phyloP scores from a whole-genome alignment of 2,329 filamentous ascomycete genomes.

The Cercospora janseana region DNA sequence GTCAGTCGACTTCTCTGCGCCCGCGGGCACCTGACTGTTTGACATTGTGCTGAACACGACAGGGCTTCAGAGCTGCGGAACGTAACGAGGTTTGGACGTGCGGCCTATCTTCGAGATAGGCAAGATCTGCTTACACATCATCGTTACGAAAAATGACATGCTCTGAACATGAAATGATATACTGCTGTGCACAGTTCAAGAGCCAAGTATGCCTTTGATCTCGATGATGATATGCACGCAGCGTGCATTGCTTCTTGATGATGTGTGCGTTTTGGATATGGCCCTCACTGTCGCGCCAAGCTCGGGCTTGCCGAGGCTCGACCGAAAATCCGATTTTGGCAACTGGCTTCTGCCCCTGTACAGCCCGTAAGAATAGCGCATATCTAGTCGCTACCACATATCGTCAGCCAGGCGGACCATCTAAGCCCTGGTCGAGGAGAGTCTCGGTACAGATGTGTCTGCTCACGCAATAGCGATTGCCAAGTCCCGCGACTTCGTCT shows the following conservation, averaged over 20 bases:
- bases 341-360: conserved; percentile 7
- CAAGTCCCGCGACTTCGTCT: too few species aligned
- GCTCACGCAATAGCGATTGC: too few species aligned
- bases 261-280: too few species aligned
- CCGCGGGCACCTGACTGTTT: too few species aligned
- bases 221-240: not conserved
- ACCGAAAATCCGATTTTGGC: conserved; percentile 2
- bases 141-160: not conserved
- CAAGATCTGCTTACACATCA: not conserved
- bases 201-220: not conserved
- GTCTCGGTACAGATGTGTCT: too few species aligned
- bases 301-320: not conserved
- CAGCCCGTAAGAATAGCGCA: not conserved
- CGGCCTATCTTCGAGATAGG: conserved; percentile 3
- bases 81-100: too few species aligned
- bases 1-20: too few species aligned
- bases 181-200: not conserved
- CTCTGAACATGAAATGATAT: too few species aligned
- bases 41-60: too few species aligned
- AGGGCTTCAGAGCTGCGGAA: too few species aligned
- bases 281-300: conserved; percentile 5
- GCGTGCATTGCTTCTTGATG: not conserved
- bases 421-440: not conserved
- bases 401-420: too few species aligned
- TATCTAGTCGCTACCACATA: too few species aligned